phyloP scores from a whole-genome alignment of 148 eudicot species.

The Fagopyrum esculentum region DNA sequence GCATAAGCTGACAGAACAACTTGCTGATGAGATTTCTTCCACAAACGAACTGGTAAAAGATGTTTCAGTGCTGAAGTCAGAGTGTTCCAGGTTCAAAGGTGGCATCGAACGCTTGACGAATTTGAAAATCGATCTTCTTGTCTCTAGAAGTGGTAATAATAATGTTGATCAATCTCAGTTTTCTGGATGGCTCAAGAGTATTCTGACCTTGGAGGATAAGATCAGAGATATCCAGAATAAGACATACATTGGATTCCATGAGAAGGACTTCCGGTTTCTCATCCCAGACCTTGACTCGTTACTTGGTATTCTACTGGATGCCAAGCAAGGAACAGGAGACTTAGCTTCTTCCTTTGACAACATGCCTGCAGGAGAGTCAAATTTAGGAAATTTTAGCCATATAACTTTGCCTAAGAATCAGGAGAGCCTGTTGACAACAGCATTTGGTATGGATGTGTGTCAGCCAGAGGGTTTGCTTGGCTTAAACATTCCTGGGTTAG shows the following conservation, averaged over 20 bases:
- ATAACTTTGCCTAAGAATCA: slow-evolving; percentile 23
- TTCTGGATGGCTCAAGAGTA: slow-evolving; percentile 38
- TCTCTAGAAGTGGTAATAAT: slow-evolving; percentile 19
- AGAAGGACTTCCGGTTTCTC: slow-evolving; percentile 44
- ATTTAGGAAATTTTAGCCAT: slow-evolving; percentile 21
- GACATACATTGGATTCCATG: slow-evolving; percentile 39
- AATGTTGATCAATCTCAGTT: slow-evolving; percentile 17
- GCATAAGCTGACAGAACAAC: slow-evolving; percentile 46
- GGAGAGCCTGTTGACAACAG: slow-evolving; percentile 31
- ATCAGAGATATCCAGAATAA: slow-evolving; percentile 62
- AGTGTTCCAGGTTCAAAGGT: slow-evolving; percentile 57
- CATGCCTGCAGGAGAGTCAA: slow-evolving; percentile 19
- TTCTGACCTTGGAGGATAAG: slow-evolving; percentile 46
- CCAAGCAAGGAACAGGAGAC: slow-evolving; percentile 41
- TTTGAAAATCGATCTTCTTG: slow-evolving; percentile 35
- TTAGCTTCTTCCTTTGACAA: slow-evolving; percentile 21
- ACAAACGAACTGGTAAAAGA: slow-evolving; percentile 57
- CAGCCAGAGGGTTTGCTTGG: slow-evolving; percentile 71
- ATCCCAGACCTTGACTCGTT: slow-evolving; percentile 59
- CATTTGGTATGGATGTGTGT: slow-evolving; percentile 68
- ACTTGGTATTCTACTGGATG: slow-evolving; percentile 36
- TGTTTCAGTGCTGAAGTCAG: slow-evolving; percentile 58
- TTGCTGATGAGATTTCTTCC: slow-evolving; percentile 58
- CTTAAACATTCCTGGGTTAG: slow-evolving; percentile 39
- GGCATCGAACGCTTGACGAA: slow-evolving; percentile 55